Base-by-base conservation (phyloP, 257 asterid genomes). In the Prunella vulgaris region DNA sequence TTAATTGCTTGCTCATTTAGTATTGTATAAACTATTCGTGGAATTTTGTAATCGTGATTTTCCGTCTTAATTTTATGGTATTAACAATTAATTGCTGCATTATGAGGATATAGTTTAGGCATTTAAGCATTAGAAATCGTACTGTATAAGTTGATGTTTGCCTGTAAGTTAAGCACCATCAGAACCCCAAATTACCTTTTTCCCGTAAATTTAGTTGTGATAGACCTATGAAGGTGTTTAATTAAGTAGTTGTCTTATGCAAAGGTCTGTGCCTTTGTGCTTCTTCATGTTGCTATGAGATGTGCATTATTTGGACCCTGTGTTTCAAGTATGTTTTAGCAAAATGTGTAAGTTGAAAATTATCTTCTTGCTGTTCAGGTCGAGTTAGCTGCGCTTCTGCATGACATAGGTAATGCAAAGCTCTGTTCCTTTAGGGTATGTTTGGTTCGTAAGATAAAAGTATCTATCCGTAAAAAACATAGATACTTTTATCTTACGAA, bases 321-420 rank as follows among this genome's bases (percentile, higher is more conserved):
- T 67, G 48, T 53, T 72, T 68, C 2, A 7, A 14, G 21, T 7
- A 14, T 57, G 48, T 10, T 18, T 21, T 8, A 5, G 40, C 40
- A 12, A 48, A 63, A 56, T 48, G 4, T 44, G 20, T 17, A 59
- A 40, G 70, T 42, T 79, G 66, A 68, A 57, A 49, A 59, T 74
- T 66, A 15, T 60, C 69, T 66, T 48, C 51, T 73, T 70, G 64
- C 54, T 77, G 62, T 44, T 60, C 87, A 93, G 98, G 97, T 93
- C 78, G 95, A 90, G 83, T 82, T 93, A 77, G 96, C 98, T 69
- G 98, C 98, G 44, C 95, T 93, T 82, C 88, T 93, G 54, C 98
- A 90, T 69, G 98, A 93, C 79, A 84, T 88, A 73, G 97, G 97
- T 91, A 77, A 78, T 69, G n/a, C n/a, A 46, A 17, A 62, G 7